These are phyloP conservation scores for Hypholoma fasciculare DNA, from an alignment of 768 basidiomycete species.

Conservation along the genomic window DNA sequence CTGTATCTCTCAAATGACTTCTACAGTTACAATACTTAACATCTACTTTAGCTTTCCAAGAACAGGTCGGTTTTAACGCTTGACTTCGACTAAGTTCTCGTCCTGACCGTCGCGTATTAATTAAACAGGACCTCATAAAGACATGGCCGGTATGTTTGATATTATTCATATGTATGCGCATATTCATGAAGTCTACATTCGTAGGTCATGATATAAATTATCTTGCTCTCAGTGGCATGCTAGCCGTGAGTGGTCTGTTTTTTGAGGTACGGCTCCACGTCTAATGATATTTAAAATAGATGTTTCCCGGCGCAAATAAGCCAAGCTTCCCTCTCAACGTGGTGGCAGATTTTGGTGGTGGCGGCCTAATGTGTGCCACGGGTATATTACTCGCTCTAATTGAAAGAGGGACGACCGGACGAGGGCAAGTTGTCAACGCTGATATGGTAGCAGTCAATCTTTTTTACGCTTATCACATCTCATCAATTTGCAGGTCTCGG, in stretches of 20 bases:
- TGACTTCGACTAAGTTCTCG: too few relatives aligned
- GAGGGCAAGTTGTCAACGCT: slow-evolving; percentile 71
- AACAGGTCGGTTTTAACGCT: slow-evolving; percentile 37
- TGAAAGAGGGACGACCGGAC: slow-evolving; percentile 62
- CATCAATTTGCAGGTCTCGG: slow-evolving; percentile 58
- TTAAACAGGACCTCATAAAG: slow-evolving; percentile 58
- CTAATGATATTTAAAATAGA: slow-evolving; percentile 32
- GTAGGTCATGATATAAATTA: slow-evolving; percentile 86
- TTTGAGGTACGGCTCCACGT: too few relatives aligned
- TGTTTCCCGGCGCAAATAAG: slow-evolving; percentile 69
- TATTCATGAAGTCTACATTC: not conserved
- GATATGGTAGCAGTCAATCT: slow-evolving; percentile 60
- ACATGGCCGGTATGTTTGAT: slow-evolving; percentile 66
- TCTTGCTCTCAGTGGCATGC: slow-evolving; percentile 73
- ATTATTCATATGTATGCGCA: not conserved
- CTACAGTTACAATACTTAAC: too few relatives aligned
- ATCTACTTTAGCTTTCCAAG: slow-evolving; percentile 51
- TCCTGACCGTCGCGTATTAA: too few relatives aligned
- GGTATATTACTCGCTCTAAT: slow-evolving; percentile 77
- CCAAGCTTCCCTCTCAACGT: slow-evolving; percentile 76
- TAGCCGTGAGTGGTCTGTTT: slow-evolving; percentile 47
- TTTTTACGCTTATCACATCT: not conserved
- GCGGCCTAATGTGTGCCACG: slow-evolving; percentile 68
- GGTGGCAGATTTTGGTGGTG: slow-evolving; percentile 82
- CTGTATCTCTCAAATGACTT: too few relatives aligned